Evolutionary conservation across 805 yeast species (phyloP), one percentile per base, ranked within the genome.

Genomic region (Monosporozyma aerobia): DNA sequence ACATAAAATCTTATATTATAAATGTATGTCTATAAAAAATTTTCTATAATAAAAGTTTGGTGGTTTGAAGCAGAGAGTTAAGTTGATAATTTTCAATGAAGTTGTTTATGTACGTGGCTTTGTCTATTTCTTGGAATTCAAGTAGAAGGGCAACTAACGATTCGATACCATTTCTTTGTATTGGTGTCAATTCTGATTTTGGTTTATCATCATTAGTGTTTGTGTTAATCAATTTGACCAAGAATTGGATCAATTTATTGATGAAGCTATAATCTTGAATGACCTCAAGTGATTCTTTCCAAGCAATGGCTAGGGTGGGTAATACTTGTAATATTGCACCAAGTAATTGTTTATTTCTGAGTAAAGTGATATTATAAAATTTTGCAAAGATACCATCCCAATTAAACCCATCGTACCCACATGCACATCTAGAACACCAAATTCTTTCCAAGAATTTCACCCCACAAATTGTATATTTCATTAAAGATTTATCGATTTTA

Each of bases 251-350:
- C 3, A 63, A 33, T 2, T 49, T 53, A 51, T 47, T 53, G 37
- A 54, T 50, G 35, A 53, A 53, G 16, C 19, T 35, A 22, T 30
- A 37, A 13, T 53, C 51, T 6, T 22, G 46, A 48, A 49, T 56
- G 4, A 3, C 9, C 27, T 13, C 35, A 4, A 30, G 37, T 5
- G 47, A 9, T 13, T 23, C 25, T 14, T 47, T 40, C 22, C 58
- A 50, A 3, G 51, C 49, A 0, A 57, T 46, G 3, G 67, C 59
- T 33, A 82, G 52, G 44, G 69, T 67, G 5, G 74, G 75, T 56
- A 83, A 76, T 0, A 80, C 55, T 49, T 70, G 66, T 4, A 81
- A 60, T 5, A 51, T 22, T 10, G 40, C 23, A 6, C 25, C 47
- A 13, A 41, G 50, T 13, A 56, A 9, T 4, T 25, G 16, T 8